Percentiles rank a stretch among this genome's conserved stretches.
Conservation (phyloP, 176 grass and related monocot genomes). For the Rhynchospora tenuis region DNA sequence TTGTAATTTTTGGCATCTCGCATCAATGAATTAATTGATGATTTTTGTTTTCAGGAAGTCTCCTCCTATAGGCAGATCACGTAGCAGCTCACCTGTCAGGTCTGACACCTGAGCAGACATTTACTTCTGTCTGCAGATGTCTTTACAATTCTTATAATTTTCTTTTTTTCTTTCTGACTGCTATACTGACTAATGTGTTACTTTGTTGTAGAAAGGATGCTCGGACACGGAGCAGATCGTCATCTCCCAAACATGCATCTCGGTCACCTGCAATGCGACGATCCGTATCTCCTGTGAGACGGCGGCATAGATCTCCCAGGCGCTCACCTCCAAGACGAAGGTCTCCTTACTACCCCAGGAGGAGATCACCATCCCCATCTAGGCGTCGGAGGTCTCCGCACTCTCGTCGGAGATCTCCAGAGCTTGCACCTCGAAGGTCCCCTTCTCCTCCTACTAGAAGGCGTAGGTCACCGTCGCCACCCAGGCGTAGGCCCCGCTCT, state of each 20-base stretch:
- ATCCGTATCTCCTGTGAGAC: constrained; percentile 61
- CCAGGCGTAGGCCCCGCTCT: constrained; percentile 28
- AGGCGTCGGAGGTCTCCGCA: constrained; percentile 10
- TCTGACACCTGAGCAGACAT: constrained; percentile 16
- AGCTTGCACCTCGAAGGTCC: constrained; percentile 40
- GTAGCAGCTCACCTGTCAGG: constrained; percentile 31
- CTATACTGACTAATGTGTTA: neutral
- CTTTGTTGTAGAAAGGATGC: constrained; percentile 35
- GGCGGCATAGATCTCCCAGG: constrained; percentile 46
- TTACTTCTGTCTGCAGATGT: constrained; percentile 11
- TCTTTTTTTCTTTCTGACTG: neutral
- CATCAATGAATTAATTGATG: neutral
- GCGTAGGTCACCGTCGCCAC: constrained; percentile 34
- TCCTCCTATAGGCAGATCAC: constrained; percentile 18
- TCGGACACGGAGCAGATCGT: constrained; percentile 46
- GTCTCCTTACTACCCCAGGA: constrained; percentile 37
- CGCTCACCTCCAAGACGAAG: constrained; percentile 36
- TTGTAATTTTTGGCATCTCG: neutral
- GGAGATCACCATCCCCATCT: constrained; percentile 52
- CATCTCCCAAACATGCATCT: constrained; percentile 24
- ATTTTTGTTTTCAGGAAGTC: constrained; percentile 28
- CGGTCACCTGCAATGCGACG: constrained; percentile 26
- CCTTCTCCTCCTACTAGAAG: constrained; percentile 42
- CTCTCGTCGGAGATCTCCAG: constrained; percentile 35
- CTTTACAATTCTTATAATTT: neutral